Evolutionary conservation across 1,284 basidiomycete species (phyloP), one percentile per base, ranked within the genome.

Genomic region (Malassezia vespertilionis): DNA sequence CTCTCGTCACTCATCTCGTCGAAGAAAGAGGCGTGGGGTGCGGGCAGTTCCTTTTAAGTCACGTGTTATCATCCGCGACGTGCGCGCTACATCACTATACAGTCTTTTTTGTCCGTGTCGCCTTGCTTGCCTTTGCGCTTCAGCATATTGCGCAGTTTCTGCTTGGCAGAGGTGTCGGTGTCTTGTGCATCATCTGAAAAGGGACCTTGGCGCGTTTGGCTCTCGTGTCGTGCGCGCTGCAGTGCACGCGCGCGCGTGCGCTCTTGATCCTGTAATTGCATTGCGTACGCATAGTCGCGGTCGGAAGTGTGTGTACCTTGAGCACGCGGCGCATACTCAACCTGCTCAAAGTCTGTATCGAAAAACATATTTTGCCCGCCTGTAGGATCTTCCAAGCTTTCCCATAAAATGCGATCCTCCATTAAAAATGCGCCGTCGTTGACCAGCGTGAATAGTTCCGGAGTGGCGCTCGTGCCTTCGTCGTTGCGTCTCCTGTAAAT

Each of bases 361-460:
- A 28, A 51, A 43, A 28, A 45, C 12, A 36, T 17, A 14, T 41
- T 48, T 6, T 34, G 28, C 3, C 77, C 76, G 1, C 86, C 85
- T 54, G 89, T 86, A 31, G 89, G 78, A 60, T 93, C 88, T 57
- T 84, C 84, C 18, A 91, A 73, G 14, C 81, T 79, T 72, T 91
- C 86, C 86, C 88, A 90, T 4, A 89, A 72, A 21, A 89, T 79
- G 15, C 79, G 78, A 0, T 80, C 75, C 63, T 89, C 86, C 56
- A 80, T 72, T 12, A 82, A 72, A 67, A 90, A 87, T 18, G 81
- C 78, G 38, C 83, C 76, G 69, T 90, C 88, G 0, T 86, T 87
- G 6, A 82, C 84, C 50, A 90, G 80, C 3, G 79, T 79, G 71
- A 85, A 89, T 2, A 90, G 74, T 9, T 36, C n/a, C 14, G 53